Base-by-base conservation (phyloP, 2,329 filamentous ascomycete genomes). In the Ascosphaera aggregata region DNA sequence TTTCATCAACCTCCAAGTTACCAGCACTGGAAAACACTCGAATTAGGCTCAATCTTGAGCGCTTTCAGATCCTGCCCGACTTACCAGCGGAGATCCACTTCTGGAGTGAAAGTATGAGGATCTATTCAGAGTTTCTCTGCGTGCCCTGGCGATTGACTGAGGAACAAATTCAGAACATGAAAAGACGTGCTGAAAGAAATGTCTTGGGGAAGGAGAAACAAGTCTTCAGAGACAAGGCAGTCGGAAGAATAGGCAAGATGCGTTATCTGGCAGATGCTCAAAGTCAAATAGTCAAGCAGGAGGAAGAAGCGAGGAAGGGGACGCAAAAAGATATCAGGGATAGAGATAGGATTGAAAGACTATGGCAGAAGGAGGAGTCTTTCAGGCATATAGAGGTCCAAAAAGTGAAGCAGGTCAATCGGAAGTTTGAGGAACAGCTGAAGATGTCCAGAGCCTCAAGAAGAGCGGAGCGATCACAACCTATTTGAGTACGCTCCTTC, bases 51-150 rank as follows among this genome's bases (percentile, higher is more conserved):
- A 56, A 66, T 13, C 51, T 73, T 18, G 67, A 73, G 48, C 60
- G 67, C 2, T 57, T 69, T 5, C 56, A 52, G 31, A 41, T 63
- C 0, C 50, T 75, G 1, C 49, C 49, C 2, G 62, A 64, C 34
- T 74, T 69, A 11, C 60, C 61, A 34, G 62, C 66, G 19, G 72
- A 76, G 48, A 61, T 64, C 37, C 49, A 50, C 5, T 66, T 66
- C 22, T 67, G 71, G 61, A 55, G 59, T 1, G 62, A 67, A 44
- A 59, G 62, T 15, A 59, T 62, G 3, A 50, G 57, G 19, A 71
- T 65, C 47, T 59, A 65, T 35, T 48, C 58, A 8, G 54, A 62
- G 9, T 58, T 71, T 1, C 55, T 76, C 17, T 56, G 54, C 2
- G 54, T 53, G 39, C 67, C 69, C 2, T 75, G 72, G 71, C 47